A percentile compares a stretch with the other conserved stretches of the same genome.
Evolutionary conservation across 352 stramenopile species (phyloP).

Genomic region (Phytophthora vignae): DNA sequence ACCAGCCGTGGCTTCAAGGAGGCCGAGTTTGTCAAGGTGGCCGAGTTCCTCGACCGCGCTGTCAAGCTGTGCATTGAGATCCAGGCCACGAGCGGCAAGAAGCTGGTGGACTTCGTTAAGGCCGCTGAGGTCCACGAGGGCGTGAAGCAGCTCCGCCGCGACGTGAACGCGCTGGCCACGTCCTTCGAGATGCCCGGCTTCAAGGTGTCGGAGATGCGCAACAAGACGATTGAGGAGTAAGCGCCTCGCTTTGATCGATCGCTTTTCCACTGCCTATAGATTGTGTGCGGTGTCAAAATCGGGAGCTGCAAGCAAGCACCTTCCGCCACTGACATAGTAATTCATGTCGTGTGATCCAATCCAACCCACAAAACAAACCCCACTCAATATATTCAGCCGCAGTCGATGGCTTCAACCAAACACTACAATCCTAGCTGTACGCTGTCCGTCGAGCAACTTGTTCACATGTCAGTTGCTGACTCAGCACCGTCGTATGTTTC

Average conservation of each 20-base stretch:
- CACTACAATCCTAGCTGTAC: background rate
- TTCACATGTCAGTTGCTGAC: too few species aligned
- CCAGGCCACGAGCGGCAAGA: constrained; percentile 91
- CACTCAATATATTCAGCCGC: constrained; percentile 51
- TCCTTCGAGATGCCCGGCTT: constrained; percentile 98
- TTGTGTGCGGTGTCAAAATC: constrained; percentile 34
- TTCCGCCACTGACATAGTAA: constrained; percentile 36
- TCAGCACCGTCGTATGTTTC: constrained; percentile 2
- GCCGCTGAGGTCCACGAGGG: constrained; percentile 84
- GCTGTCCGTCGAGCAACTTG: background rate
- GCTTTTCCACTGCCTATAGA: constrained; percentile 41
- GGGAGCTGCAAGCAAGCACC: constrained; percentile 40
- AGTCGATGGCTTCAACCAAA: constrained; percentile 31
- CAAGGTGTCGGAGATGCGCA: constrained; percentile 90
- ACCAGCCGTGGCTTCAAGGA: constrained; percentile 98
- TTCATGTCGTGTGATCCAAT: constrained; percentile 38
- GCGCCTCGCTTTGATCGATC: constrained; percentile 17
- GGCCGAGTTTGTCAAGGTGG: constrained; percentile 96
- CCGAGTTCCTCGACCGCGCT: constrained; percentile 95
- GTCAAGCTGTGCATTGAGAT: constrained; percentile 95
- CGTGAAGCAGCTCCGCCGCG: constrained; percentile 90
- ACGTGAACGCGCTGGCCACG: constrained; percentile 95
- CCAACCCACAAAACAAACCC: constrained; percentile 30
- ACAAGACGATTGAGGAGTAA: constrained; percentile 85
- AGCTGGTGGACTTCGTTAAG: constrained; percentile 94